Percentiles rank a stretch among this genome's conserved stretches.
Evolutionary conservation across 371 early-diverging fungal genomes (phyloP).

Genomic region (Thermomucor indicae-seudaticae): DNA sequence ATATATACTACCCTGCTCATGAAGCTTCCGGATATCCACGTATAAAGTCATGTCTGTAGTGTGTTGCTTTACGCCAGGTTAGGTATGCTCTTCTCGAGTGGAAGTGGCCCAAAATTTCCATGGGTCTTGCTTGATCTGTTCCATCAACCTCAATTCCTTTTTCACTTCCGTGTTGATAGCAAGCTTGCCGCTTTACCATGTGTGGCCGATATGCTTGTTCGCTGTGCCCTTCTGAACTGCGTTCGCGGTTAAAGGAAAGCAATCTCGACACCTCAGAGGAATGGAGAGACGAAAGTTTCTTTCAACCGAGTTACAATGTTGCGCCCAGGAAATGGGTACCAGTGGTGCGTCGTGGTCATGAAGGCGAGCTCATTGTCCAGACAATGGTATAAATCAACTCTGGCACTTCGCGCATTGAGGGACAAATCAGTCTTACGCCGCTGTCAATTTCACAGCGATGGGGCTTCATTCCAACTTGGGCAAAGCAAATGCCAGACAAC

Average conservation of each 20-base stretch:
- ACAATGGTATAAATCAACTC: constrained; percentile 39
- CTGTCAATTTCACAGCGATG: no score
- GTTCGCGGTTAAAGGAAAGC: constrained; percentile 23
- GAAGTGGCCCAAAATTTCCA: no score
- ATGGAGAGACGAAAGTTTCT: constrained; percentile 46
- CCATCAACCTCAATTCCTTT: no score
- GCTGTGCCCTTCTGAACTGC: constrained; percentile 29
- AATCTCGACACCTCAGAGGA: constrained; percentile 17
- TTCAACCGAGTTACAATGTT: constrained; percentile 50
- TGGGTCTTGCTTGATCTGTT: no score
- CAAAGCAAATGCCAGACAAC: constrained; percentile 36
- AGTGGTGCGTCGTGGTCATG: constrained; percentile 35
- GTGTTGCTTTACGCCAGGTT: no score
- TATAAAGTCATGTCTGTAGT: no score
- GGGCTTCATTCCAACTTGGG: constrained; percentile 63
- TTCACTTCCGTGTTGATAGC: no score
- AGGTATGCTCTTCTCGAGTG: no score
- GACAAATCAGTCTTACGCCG: no score
- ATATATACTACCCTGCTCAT: no score
- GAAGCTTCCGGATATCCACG: no score
- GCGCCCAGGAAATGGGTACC: constrained; percentile 58
- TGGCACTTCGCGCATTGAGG: constrained; percentile 23
- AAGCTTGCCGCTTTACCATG: no score
- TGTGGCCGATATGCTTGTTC: constrained; percentile 37
- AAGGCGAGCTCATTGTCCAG: constrained; percentile 35